A percentile compares a stretch with the other conserved stretches of the same genome.
Evolutionary conservation across 1,284 basidiomycete genomes (phyloP).

Genomic region (Fistulina hepatica): DNA sequence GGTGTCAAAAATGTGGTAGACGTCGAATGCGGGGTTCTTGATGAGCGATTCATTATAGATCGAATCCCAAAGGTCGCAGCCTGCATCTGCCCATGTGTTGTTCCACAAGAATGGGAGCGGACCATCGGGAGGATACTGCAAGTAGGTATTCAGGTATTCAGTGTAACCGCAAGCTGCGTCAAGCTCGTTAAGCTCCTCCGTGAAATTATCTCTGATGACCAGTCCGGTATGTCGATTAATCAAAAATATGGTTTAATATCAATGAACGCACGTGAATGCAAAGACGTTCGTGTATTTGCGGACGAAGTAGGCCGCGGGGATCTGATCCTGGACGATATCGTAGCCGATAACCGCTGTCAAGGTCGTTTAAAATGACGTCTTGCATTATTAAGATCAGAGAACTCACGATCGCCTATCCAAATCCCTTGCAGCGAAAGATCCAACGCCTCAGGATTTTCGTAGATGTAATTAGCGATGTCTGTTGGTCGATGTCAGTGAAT

Average conservation of each 20-base stretch:
- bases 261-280: slow-evolving; percentile 46
- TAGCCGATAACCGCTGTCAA: slow-evolving; percentile 41
- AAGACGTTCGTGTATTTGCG: slow-evolving; percentile 60
- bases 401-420: slow-evolving; percentile 62
- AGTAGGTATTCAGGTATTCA: slow-evolving; percentile 48
- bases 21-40: slow-evolving; percentile 66
- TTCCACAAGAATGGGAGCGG: slow-evolving; percentile 48
- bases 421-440: slow-evolving; percentile 55
- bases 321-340: slow-evolving; percentile 52
- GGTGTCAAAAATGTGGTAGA: slow-evolving; percentile 66
- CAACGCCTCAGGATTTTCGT: slow-evolving; percentile 40
- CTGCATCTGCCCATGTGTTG: slow-evolving; percentile 30
- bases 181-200: slow-evolving; percentile 42
- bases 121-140: slow-evolving; percentile 55
- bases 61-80: slow-evolving; percentile 57
- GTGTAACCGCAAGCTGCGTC: slow-evolving; percentile 51
- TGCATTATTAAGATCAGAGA: background rate
- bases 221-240: background rate
- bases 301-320: slow-evolving; percentile 61
- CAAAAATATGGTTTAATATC: background rate
- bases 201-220: slow-evolving; percentile 43
- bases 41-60: slow-evolving; percentile 49
- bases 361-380: background rate
- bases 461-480: slow-evolving; percentile 71
- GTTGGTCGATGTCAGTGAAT: slow-evolving; percentile 1